Conservation (phyloP, 805 yeast species). For the Yamadazyma sp. region DNA sequence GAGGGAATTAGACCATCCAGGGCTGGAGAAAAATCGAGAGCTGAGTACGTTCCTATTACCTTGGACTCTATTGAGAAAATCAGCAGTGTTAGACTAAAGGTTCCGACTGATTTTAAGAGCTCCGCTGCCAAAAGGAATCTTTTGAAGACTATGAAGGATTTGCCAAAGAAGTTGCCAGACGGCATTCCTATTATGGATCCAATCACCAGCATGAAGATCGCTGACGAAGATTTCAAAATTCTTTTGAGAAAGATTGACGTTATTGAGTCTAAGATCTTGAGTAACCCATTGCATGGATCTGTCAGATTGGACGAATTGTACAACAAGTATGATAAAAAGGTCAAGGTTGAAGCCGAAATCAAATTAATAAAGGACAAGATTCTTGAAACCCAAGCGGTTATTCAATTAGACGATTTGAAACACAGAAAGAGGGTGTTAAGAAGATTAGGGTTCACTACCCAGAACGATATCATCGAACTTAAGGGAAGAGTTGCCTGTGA, state of each 20-base stretch:
- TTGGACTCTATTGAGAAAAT: slow-evolving; percentile 71
- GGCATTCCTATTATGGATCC: slow-evolving; percentile 94
- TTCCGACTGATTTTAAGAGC: slow-evolving; percentile 73
- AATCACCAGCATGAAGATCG: slow-evolving; percentile 86
- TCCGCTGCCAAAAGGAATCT: slow-evolving; percentile 57
- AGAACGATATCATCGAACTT: slow-evolving; percentile 85
- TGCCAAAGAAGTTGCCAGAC: slow-evolving; percentile 79
- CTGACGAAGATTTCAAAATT: slow-evolving; percentile 71
- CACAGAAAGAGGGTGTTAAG: slow-evolving; percentile 91
- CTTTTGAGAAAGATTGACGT: slow-evolving; percentile 79
- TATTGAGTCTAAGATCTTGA: slow-evolving; percentile 66
- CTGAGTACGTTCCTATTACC: slow-evolving; percentile 83
- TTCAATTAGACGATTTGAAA: slow-evolving; percentile 91
- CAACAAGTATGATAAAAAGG: slow-evolving; percentile 63
- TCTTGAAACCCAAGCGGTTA: slow-evolving; percentile 81
- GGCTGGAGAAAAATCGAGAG: slow-evolving; percentile 66
- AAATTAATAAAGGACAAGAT: slow-evolving; percentile 63
- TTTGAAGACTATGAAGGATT: slow-evolving; percentile 76
- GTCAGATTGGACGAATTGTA: slow-evolving; percentile 63
- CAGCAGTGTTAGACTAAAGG: slow-evolving; percentile 75
- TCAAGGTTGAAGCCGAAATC: slow-evolving; percentile 58
- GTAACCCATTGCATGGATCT: slow-evolving; percentile 67
- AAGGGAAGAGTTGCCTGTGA: slow-evolving; percentile 98
- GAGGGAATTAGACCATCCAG: slow-evolving; percentile 86
- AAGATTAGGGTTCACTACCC: slow-evolving; percentile 85